A percentile compares a stretch with the other conserved stretches of the same genome.
These are phyloP conservation scores for Ascochyta rabiei DNA, from an alignment of 2,329 filamentous ascomycete genomes.

Conservation along the genomic window DNA sequence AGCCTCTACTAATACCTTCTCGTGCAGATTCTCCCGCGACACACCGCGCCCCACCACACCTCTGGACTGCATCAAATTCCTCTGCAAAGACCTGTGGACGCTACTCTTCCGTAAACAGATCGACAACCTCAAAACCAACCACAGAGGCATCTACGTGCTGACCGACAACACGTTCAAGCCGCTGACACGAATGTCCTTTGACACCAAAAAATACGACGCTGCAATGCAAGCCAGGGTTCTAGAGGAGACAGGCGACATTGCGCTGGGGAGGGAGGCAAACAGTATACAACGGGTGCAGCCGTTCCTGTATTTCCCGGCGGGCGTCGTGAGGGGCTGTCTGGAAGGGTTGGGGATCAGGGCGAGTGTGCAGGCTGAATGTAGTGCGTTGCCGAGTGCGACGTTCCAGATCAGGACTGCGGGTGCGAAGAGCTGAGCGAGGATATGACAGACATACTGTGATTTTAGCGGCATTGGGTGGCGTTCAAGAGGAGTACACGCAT, in stretches of 20 bases:
- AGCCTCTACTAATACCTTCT: neutral
- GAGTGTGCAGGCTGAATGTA: constrained; percentile 88
- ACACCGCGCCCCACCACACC: constrained; percentile 89
- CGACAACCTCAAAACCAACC: constrained; percentile 98
- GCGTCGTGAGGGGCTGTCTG: constrained; percentile 87
- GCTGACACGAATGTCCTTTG: constrained; percentile 86
- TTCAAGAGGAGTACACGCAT: constrained; percentile 16
- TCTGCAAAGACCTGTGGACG: constrained; percentile 98
- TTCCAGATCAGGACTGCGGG: constrained; percentile 93
- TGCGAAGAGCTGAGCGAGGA: constrained; percentile 62
- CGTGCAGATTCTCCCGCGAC: constrained; percentile 74
- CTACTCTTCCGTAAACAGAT: constrained; percentile 96
- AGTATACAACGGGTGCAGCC: constrained; percentile 40
- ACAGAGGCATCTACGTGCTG: constrained; percentile 92
- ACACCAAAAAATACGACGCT: constrained; percentile 51
- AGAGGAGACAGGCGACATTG: constrained; percentile 39
- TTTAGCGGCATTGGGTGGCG: constrained; percentile 43
- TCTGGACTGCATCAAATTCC: constrained; percentile 95
- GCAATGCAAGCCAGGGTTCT: constrained; percentile 37
- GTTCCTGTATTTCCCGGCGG: constrained; percentile 96
- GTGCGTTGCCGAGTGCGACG: constrained; percentile 82
- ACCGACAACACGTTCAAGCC: constrained; percentile 93
- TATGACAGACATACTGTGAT: neutral
- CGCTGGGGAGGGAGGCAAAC: constrained; percentile 58
- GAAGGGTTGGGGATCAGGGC: constrained; percentile 90